Conservation (phyloP, 805 yeast species). For the Teunomyces stri region DNA sequence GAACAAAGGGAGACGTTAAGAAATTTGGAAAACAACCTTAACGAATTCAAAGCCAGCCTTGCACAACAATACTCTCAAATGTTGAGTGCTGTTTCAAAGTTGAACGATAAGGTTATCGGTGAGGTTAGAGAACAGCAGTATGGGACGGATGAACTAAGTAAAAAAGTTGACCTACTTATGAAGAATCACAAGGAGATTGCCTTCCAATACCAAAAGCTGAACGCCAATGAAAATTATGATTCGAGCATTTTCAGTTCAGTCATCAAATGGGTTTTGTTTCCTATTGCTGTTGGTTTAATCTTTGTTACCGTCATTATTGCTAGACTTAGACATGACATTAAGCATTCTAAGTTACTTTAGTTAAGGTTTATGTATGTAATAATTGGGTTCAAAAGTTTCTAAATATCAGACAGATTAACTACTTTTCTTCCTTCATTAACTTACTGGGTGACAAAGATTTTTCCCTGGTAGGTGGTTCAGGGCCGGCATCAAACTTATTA, state of each 20-base stretch:
- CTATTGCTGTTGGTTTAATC: constrained; percentile 38
- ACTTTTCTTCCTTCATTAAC: not conserved
- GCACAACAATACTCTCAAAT: constrained; percentile 26
- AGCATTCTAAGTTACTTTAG: constrained; percentile 57
- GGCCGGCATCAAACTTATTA: constrained; percentile 22
- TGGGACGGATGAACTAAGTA: constrained; percentile 30
- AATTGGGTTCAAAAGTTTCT: not conserved
- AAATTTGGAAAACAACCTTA: constrained; percentile 18
- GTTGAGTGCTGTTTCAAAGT: constrained; percentile 26
- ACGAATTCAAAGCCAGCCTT: constrained; percentile 25
- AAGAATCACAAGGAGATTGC: constrained; percentile 37
- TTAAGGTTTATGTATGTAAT: not conserved
- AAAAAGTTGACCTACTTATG: constrained; percentile 42
- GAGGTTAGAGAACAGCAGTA: constrained; percentile 42
- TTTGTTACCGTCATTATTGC: constrained; percentile 47
- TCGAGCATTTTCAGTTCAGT: constrained; percentile 21
- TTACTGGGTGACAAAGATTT: constrained; percentile 16
- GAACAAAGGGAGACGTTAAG: constrained; percentile 17
- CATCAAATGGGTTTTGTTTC: constrained; percentile 41
- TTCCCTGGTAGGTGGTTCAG: constrained; percentile 11
- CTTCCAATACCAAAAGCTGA: constrained; percentile 21
- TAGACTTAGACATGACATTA: constrained; percentile 60
- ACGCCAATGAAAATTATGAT: constrained; percentile 6
- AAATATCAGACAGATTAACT: not conserved
- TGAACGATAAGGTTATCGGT: constrained; percentile 38